phyloP scores from a whole-genome alignment of 2,329 filamentous ascomycete species.

The Hypoxylon sp. region DNA sequence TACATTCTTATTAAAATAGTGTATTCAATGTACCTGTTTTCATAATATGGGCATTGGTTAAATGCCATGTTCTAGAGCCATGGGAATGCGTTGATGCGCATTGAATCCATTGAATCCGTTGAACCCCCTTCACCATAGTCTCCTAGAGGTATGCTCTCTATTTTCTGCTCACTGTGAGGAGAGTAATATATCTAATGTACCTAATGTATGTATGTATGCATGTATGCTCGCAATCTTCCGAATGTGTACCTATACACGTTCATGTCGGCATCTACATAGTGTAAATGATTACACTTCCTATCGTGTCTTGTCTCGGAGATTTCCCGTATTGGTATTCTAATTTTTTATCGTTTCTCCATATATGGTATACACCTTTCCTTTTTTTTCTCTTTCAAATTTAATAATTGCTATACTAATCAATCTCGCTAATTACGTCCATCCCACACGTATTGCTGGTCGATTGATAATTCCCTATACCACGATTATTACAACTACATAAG shows the following conservation, averaged over 20 bases:
- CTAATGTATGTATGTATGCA: constrained; percentile 7
- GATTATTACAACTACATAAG: constrained; percentile 4
- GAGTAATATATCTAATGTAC: constrained; percentile 6
- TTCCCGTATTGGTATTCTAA: constrained; percentile 33
- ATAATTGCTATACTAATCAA: constrained; percentile 17
- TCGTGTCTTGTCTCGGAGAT: constrained; percentile 41
- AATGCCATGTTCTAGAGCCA: constrained; percentile 48
- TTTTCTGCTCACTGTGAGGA: not conserved
- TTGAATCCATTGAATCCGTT: too few species aligned
- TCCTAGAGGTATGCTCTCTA: not conserved
- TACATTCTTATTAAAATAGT: constrained; percentile 19
- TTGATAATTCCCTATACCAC: constrained; percentile 1
- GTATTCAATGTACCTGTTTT: constrained; percentile 17
- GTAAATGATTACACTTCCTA: constrained; percentile 22
- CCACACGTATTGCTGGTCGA: constrained; percentile 2
- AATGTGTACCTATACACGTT: constrained; percentile 33
- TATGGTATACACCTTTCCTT: constrained; percentile 18
- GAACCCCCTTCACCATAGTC: not conserved
- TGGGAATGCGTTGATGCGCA: constrained; percentile 49
- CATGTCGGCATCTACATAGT: constrained; percentile 6
- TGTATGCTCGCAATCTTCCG: constrained; percentile 43
- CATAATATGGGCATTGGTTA: constrained; percentile 46
- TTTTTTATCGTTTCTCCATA: constrained; percentile 25
- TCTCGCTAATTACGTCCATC: constrained; percentile 32
- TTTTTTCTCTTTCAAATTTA: not conserved